Base-by-base conservation (phyloP, 2,329 filamentous ascomycete species). In the Fusarium sp. region DNA sequence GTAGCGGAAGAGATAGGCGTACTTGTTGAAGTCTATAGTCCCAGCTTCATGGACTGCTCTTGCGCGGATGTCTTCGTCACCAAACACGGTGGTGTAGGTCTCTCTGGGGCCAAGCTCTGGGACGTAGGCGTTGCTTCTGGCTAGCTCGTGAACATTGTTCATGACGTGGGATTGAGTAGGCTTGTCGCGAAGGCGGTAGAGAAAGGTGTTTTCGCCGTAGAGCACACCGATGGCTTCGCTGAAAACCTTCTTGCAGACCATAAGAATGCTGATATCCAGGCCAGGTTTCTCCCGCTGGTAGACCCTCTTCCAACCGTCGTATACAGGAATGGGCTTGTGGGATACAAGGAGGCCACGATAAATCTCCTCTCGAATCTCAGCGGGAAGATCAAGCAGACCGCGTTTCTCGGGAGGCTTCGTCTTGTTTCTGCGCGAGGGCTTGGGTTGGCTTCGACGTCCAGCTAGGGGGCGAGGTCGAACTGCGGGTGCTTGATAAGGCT, bases 151-250 rank as follows among this genome's bases (percentile, higher is more conserved):
- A 11, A 78, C 43, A 5, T 62, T 51, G 40, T 67, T n/a, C 44
- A 67, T 60, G 34, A 57, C n/a, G 3, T 71, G 74, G 10, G 51
- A 44, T 12, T 11, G 52, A 20, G 47, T 62, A 16, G 61, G 68
- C 16, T 59, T 59, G 62, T 86, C 83, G 2, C 84, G 80, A 15
- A 86, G 74, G 10, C 79, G 75, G 64, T 87, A 87, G 3, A 78
- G 67, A 62, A 87, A 87, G 0, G 54, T 78, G 52, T 87, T 87
- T 29, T 81, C 77, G 5, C 83, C 82, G 60, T 85, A 88, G 1
- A 88, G 77, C 7, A 86, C 73, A 3, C 70, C 70, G 3, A 78
- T 66, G 3, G 80, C 82, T 71, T 86, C 83, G 0, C 48, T 9
- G 32, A 78, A 78, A 29, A 84, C 67, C 3, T 62, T 56, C 5